phyloP scores from a whole-genome alignment of 2,329 filamentous ascomycete species.

The Hymenoscyphus fructigenus region DNA sequence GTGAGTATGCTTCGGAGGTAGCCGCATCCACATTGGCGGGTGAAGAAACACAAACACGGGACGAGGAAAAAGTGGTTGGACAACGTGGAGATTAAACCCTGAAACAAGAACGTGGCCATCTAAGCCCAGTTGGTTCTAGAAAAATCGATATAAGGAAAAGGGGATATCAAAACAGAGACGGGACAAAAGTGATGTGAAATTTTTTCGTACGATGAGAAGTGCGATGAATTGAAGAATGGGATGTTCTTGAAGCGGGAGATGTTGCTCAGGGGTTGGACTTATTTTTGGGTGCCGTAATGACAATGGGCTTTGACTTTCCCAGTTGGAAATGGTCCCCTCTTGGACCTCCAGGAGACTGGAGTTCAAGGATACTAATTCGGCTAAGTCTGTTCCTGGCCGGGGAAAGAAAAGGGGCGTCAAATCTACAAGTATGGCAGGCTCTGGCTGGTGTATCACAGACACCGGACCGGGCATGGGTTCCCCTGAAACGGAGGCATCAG shows the following conservation, averaged over 20 bases:
- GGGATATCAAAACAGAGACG: neutral
- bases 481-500: neutral
- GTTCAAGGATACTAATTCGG: neutral
- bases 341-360: neutral
- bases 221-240: neutral
- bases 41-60: neutral
- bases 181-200: neutral
- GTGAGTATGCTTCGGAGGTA: neutral
- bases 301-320: slow-evolving; percentile 1
- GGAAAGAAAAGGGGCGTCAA: neutral
- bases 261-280: neutral
- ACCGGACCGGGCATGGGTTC: neutral
- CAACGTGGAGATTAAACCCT: neutral
- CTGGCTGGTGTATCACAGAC: neutral
- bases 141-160: neutral
- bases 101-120: neutral
- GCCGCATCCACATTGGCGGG: neutral
- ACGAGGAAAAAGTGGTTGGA: neutral
- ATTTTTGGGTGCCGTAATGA: neutral
- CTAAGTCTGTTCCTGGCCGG: neutral
- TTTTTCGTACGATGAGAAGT: neutral
- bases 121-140: neutral
- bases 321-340: slow-evolving; percentile 1
- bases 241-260: neutral
- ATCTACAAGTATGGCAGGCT: neutral